These are phyloP conservation scores for Neckera pumila DNA, from an alignment of 225 moss, liverwort and hornwort genomes.

Conservation along the genomic window DNA sequence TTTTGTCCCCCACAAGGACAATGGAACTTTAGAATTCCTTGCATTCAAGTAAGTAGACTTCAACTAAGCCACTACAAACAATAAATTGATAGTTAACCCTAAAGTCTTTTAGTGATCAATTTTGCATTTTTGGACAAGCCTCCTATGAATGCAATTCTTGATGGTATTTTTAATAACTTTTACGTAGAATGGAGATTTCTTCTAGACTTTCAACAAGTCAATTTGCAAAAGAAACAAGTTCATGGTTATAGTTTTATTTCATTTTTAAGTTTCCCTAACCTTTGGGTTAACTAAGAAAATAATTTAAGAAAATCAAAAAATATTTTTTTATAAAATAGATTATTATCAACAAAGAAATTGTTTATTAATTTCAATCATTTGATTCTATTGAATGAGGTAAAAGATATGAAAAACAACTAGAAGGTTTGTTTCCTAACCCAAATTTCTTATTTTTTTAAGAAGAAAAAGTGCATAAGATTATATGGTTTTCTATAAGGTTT, in stretches of 20 bases:
- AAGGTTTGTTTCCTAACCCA: not conserved
- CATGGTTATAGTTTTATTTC: not conserved
- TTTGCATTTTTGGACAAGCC: not conserved
- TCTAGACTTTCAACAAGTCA: too few relatives aligned
- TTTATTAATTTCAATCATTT: not conserved
- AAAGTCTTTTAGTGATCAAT: not conserved
- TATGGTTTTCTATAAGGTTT: not conserved
- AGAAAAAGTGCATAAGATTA: not conserved
- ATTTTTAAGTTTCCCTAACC: not conserved
- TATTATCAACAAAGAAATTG: too few relatives aligned
- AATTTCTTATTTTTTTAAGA: not conserved
- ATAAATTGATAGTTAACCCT: not conserved
- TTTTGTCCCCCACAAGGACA: too few relatives aligned
- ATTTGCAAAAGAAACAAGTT: not conserved
- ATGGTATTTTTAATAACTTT: not conserved
- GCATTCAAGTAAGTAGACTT: too few relatives aligned
- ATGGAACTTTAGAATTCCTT: too few relatives aligned
- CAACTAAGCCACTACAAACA: too few relatives aligned
- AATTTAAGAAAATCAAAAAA: not conserved
- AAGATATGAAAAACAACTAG: not conserved
- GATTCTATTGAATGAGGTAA: not conserved
- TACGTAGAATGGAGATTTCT: not conserved
- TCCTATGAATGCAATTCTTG: not conserved
- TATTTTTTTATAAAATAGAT: not conserved
- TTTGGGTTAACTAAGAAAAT: not conserved